A percentile compares a stretch with the other conserved stretches of the same genome.
Evolutionary conservation across 129 eudicot genomes (phyloP).

Genomic region (Helianthus tuberosus): DNA sequence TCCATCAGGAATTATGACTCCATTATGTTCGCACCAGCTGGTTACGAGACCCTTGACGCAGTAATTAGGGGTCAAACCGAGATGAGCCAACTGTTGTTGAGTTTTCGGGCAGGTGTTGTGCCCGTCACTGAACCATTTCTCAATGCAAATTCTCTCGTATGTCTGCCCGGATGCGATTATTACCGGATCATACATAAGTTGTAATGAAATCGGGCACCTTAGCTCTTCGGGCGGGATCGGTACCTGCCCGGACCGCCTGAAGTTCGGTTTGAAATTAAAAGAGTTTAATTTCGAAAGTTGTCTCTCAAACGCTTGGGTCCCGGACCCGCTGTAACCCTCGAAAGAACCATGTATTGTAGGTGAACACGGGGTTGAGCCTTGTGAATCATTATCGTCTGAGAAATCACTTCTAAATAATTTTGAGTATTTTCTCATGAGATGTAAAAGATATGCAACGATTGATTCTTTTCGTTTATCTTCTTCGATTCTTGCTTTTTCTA

Average conservation of each 20-base stretch:
- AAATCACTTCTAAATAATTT: constrained; percentile 84
- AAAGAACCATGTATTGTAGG: constrained; percentile 87
- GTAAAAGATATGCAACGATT: constrained; percentile 81
- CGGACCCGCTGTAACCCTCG: constrained; percentile 58
- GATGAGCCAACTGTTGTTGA: constrained; percentile 89
- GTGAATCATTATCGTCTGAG: constrained; percentile 94
- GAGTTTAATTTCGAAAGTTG: constrained; percentile 83
- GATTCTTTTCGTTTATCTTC: constrained; percentile 97
- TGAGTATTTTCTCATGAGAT: constrained; percentile 85
- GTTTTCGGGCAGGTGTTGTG: constrained; percentile 96
- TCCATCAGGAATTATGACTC: constrained; percentile 74
- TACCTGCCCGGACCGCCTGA: constrained; percentile 74
- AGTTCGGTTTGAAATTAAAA: constrained; percentile 76
- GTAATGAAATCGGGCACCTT: constrained; percentile 96
- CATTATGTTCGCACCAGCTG: constrained; percentile 98
- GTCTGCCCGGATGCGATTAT: constrained; percentile 98
- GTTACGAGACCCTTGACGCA: constrained; percentile 95
- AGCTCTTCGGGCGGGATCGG: constrained; percentile 91
- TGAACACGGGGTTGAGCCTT: constrained; percentile 96
- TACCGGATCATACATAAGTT: constrained; percentile 97
- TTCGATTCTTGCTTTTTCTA: constrained; percentile 84
- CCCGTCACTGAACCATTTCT: constrained; percentile 97
- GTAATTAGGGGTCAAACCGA: constrained; percentile 89
- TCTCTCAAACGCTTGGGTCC: constrained; percentile 66
- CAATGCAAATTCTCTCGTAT: constrained; percentile 90